Conservation (phyloP, 108 stramenopile species). For the Schizochytrium sp. region DNA sequence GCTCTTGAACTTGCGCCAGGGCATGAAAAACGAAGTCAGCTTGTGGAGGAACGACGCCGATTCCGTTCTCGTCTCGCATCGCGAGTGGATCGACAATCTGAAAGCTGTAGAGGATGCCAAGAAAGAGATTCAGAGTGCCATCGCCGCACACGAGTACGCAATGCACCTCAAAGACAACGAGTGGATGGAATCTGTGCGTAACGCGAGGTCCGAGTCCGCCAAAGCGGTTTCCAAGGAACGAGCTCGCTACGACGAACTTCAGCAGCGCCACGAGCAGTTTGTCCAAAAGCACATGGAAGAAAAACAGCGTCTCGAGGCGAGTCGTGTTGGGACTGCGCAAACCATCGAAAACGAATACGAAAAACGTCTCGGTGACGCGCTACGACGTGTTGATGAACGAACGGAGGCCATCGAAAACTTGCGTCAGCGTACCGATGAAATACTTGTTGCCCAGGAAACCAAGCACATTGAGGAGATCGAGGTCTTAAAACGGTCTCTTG, state of each 20-base stretch:
- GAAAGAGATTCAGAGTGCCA: neutral
- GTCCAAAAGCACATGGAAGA: neutral
- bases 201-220: neutral
- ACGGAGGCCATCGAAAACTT: constrained; percentile 50
- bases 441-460: constrained; percentile 39
- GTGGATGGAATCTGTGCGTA: neutral
- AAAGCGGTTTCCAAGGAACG: neutral
- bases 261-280: constrained; percentile 1
- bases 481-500: neutral
- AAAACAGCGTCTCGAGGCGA: neutral
- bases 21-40: neutral
- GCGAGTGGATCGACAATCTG: neutral
- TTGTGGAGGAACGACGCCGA: neutral
- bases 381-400: constrained; percentile 45
- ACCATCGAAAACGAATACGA: constrained; percentile 57
- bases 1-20: neutral
- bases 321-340: neutral
- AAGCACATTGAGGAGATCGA: constrained; percentile 19
- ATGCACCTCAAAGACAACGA: neutral
- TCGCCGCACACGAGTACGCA: neutral
- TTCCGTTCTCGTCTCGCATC: neutral
- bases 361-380: constrained; percentile 45
- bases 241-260: neutral
- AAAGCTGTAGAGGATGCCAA: neutral
- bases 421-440: constrained; percentile 47